Percentiles rank a stretch among this genome's conserved stretches.
These are phyloP conservation scores for Ganoderma leucocontextum DNA, from an alignment of 1,284 basidiomycete genomes.

Conservation along the genomic window DNA sequence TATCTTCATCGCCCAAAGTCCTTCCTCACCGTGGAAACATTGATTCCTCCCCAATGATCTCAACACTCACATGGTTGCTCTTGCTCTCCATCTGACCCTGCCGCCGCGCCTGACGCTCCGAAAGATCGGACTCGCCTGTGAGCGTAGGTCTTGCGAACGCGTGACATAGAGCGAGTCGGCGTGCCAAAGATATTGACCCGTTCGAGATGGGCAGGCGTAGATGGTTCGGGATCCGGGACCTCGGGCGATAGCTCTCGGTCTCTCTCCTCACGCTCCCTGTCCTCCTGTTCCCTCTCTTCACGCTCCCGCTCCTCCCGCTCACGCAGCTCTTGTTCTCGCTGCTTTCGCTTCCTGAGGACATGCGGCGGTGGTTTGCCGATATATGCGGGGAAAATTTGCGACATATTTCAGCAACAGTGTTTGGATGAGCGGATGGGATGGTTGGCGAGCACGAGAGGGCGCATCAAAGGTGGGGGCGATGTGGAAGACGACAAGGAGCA, in stretches of 20 bases:
- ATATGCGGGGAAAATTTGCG: conserved; percentile 9
- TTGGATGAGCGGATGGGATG: neutral
- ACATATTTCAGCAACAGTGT: neutral
- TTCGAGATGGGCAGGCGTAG: conserved; percentile 6
- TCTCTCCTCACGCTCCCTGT: neutral
- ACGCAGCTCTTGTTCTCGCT: neutral
- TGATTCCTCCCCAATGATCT: no score
- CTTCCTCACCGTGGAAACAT: no score
- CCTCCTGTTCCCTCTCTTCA: neutral
- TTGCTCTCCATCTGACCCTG: conserved; percentile 4
- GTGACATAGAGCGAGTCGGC: conserved; percentile 13
- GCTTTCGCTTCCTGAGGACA: conserved; percentile 6
- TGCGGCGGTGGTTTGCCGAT: conserved; percentile 18
- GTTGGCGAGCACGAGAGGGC: neutral
- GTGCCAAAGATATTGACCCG: conserved; percentile 22
- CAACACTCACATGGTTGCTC: conserved; percentile 1
- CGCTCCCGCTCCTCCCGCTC: neutral
- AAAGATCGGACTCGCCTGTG: conserved; percentile 24
- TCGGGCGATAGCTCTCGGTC: conserved; percentile 18
- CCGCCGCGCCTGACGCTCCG: conserved; percentile 14
- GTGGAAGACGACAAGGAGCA: conserved; percentile 3
- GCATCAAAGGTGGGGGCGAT: neutral
- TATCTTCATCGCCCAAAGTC: no score
- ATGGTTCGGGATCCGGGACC: conserved; percentile 22
- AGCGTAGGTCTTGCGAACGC: conserved; percentile 26